Evolutionary conservation across 768 basidiomycete genomes (phyloP).

Genomic region (Lyophyllum decastes): DNA sequence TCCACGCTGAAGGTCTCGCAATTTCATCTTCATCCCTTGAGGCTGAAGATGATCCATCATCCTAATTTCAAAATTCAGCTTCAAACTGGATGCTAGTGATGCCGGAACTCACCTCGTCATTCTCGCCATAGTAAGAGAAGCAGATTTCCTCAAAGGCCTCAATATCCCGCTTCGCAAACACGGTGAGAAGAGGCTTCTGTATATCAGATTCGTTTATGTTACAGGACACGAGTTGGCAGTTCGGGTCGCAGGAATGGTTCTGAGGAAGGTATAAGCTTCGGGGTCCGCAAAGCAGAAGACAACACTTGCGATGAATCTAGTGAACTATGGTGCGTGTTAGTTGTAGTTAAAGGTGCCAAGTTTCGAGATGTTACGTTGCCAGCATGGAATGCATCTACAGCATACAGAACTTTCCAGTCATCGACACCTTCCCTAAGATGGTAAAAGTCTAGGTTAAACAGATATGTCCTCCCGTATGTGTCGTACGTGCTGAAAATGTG

Average conservation of each 20-base stretch:
- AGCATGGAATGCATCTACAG: conserved; percentile 86
- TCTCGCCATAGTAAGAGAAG: conserved; percentile 68
- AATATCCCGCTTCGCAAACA: conserved; percentile 70
- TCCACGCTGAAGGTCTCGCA: conserved; percentile 43
- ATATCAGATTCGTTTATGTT: conserved; percentile 80
- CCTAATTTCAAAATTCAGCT: neutral
- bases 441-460: conserved; percentile 83
- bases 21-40: conserved; percentile 25
- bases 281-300: neutral
- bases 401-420: conserved; percentile 47
- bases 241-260: conserved; percentile 95
- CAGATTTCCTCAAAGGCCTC: conserved; percentile 69
- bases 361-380: conserved; percentile 63
- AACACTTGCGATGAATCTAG: conserved; percentile 76
- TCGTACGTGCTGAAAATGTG: conserved; percentile 62
- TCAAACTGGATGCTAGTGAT: conserved; percentile 27
- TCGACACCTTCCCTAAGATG: conserved; percentile 46
- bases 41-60: conserved; percentile 3
- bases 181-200: conserved; percentile 64
- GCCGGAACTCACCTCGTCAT: conserved; percentile 38
- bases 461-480: conserved; percentile 71
- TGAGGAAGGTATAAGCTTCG: conserved; percentile 26
- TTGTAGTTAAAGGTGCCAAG: neutral
- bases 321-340: conserved; percentile 57
- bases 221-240: conserved; percentile 67